Conservation (phyloP, 2,329 filamentous ascomycete species). For the Colletotrichum kahawae region DNA sequence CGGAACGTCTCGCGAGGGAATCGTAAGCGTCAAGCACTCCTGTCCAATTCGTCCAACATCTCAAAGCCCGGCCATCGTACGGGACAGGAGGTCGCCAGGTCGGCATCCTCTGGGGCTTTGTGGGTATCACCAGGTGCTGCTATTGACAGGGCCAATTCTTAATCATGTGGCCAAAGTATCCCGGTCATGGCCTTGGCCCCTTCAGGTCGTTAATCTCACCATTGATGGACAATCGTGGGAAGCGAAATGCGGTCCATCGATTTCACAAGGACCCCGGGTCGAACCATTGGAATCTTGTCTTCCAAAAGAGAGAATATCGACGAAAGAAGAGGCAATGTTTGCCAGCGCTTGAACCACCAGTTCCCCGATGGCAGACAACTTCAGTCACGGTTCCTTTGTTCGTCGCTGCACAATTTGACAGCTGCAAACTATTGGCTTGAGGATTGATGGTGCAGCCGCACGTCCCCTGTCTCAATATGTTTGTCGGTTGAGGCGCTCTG, state of each 20-base stretch:
- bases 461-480: neutral
- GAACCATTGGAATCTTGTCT: neutral
- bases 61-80: neutral
- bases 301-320: neutral
- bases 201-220: constrained; percentile 21
- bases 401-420: neutral
- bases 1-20: neutral
- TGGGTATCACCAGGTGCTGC: neutral
- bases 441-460: neutral
- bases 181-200: neutral
- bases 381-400: neutral
- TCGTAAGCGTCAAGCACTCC: neutral
- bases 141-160: neutral
- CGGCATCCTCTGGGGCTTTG: neutral
- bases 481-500: constrained; percentile 7
- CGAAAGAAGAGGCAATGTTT: neutral
- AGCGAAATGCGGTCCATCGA: constrained; percentile 11
- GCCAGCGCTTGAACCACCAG: neutral
- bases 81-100: neutral
- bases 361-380: neutral
- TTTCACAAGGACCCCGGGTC: neutral
- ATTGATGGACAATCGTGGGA: constrained; percentile 15
- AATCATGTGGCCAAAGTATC: constrained; percentile 18
- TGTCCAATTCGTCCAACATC: neutral
- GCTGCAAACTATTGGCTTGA: neutral